phyloP scores from a whole-genome alignment of 1,284 basidiomycete species.

The Ganoderma meredithae region DNA sequence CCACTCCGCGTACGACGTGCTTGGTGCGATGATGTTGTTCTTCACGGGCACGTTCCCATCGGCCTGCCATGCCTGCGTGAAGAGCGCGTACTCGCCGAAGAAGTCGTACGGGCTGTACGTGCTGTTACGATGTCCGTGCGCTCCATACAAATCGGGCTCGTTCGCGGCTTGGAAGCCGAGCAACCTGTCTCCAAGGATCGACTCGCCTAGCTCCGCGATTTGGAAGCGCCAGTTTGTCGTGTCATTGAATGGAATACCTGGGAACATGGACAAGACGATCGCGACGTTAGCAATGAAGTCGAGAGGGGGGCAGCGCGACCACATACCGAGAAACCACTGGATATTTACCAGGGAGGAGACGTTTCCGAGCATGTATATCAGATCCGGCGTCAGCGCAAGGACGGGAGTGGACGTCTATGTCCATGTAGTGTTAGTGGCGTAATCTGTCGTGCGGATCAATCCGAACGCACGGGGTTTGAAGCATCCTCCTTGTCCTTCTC shows the following conservation, averaged over 20 bases:
- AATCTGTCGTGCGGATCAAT: background rate
- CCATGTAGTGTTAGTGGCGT: background rate
- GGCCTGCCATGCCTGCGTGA: slow-evolving; percentile 51
- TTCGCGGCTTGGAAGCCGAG: slow-evolving; percentile 70
- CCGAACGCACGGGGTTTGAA: slow-evolving; percentile 51
- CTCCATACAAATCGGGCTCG: slow-evolving; percentile 72
- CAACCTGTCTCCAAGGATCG: slow-evolving; percentile 65
- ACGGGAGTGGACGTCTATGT: slow-evolving; percentile 49
- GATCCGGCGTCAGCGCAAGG: slow-evolving; percentile 49
- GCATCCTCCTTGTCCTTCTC: slow-evolving; percentile 54
- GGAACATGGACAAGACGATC: background rate
- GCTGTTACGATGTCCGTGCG: slow-evolving; percentile 44
- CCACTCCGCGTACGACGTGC: slow-evolving; percentile 45
- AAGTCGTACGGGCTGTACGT: slow-evolving; percentile 56
- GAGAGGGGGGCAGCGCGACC: background rate
- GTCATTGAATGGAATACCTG: slow-evolving; percentile 60
- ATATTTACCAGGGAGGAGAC: slow-evolving; percentile 47
- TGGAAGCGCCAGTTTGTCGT: slow-evolving; percentile 57
- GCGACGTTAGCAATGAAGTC: background rate
- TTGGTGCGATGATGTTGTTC: slow-evolving; percentile 61
- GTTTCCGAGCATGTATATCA: slow-evolving; percentile 53
- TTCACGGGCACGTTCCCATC: slow-evolving; percentile 51
- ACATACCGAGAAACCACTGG: slow-evolving; percentile 52
- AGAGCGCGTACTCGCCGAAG: slow-evolving; percentile 54
- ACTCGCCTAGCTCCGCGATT: slow-evolving; percentile 56